These are phyloP conservation scores for Sugiyamaella castrensis DNA, from an alignment of 1,139 yeast genomes.

Conservation along the genomic window DNA sequence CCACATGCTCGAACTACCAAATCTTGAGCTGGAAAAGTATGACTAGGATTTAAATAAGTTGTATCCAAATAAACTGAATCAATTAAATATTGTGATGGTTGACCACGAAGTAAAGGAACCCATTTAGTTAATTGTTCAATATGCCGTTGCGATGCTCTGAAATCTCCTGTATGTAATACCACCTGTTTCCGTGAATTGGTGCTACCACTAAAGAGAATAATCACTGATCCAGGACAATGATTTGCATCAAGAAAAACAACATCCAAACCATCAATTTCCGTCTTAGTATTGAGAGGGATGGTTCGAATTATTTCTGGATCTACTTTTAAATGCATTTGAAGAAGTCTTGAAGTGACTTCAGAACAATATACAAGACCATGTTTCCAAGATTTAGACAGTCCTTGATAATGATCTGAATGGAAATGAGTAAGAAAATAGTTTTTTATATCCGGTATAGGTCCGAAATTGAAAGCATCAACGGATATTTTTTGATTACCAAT, in stretches of 20 bases:
- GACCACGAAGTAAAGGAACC: slow-evolving; percentile 10
- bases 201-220: slow-evolving; percentile 59
- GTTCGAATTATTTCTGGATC: slow-evolving; percentile 50
- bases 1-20: slow-evolving; percentile 60
- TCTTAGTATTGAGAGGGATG: slow-evolving; percentile 45
- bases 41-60: slow-evolving; percentile 73
- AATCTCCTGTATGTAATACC: slow-evolving; percentile 88
- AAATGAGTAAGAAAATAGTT: slow-evolving; percentile 54
- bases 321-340: slow-evolving; percentile 54
- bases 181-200: slow-evolving; percentile 37
- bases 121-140: slow-evolving; percentile 32
- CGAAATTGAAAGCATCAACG: slow-evolving; percentile 44
- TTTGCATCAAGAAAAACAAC: slow-evolving; percentile 78
- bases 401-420: slow-evolving; percentile 93
- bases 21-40: slow-evolving; percentile 75
- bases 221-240: slow-evolving; percentile 93
- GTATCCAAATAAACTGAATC: slow-evolving; percentile 79
- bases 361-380: slow-evolving; percentile 70
- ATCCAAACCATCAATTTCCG: slow-evolving; percentile 44
- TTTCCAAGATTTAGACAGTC: slow-evolving; percentile 73
- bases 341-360: slow-evolving; percentile 58
- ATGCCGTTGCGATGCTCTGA: slow-evolving; percentile 55
- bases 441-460: slow-evolving; percentile 35
- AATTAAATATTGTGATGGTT: slow-evolving; percentile 32
- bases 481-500: slow-evolving; percentile 33